phyloP scores from a whole-genome alignment of 2,329 filamentous ascomycete species.

The Apiospora aurea region DNA sequence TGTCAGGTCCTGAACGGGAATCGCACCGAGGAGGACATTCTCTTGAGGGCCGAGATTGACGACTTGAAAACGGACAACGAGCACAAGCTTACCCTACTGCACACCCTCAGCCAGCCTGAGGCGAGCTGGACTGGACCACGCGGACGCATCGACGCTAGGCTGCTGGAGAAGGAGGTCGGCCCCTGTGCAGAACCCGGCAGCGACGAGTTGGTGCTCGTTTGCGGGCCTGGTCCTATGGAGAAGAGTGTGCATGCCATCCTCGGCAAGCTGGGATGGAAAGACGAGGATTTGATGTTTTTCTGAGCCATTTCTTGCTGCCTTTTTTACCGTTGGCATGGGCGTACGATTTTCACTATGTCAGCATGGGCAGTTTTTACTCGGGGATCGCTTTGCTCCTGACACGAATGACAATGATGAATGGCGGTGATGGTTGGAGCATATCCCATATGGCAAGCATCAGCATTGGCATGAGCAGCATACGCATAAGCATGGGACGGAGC shows the following conservation, averaged over 20 bases:
- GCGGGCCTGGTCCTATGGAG: slow-evolving; percentile 80
- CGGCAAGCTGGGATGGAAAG: slow-evolving; percentile 70
- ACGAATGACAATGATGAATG: neutral
- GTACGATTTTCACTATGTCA: neutral
- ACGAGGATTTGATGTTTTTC: slow-evolving; percentile 79
- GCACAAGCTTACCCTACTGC: slow-evolving; percentile 67
- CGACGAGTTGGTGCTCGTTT: slow-evolving; percentile 75
- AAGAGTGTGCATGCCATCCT: slow-evolving; percentile 61
- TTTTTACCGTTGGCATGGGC: neutral
- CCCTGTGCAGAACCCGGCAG: slow-evolving; percentile 45
- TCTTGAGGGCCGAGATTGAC: slow-evolving; percentile 79
- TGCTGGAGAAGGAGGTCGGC: slow-evolving; percentile 67
- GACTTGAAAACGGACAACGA: slow-evolving; percentile 59
- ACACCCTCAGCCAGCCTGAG: slow-evolving; percentile 71
- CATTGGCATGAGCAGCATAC: neutral
- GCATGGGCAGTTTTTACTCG: neutral
- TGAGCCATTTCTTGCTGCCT: slow-evolving; percentile 44
- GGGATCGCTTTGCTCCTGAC: neutral
- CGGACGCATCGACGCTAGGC: slow-evolving; percentile 69
- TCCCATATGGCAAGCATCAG: neutral
- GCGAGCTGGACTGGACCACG: slow-evolving; percentile 71
- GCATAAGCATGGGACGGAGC: neutral
- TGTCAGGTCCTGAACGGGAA: slow-evolving; percentile 85
- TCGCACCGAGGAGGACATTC: slow-evolving; percentile 78
- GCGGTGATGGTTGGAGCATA: neutral